Conservation (phyloP, 1,284 basidiomycete genomes). For the Sporisorium iseilematis-ciliati region DNA sequence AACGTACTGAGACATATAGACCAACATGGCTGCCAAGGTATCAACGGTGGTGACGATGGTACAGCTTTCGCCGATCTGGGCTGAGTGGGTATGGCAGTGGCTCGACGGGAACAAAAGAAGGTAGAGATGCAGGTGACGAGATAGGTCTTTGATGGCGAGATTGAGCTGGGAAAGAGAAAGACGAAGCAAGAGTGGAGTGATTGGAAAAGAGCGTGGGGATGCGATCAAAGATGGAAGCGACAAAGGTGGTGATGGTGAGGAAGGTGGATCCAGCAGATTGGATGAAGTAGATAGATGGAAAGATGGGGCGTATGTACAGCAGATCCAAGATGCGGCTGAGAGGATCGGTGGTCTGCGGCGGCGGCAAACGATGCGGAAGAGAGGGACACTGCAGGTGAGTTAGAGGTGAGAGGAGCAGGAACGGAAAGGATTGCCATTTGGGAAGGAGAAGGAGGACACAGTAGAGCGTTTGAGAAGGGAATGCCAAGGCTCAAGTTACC, state of each 20-base stretch:
- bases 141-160: no score
- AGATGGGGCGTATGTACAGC: no score
- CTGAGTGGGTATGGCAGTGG: neutral
- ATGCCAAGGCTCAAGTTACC: constrained; percentile 14
- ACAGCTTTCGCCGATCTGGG: neutral
- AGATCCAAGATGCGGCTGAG: constrained; percentile 1
- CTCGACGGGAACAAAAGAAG: neutral
- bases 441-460: no score
- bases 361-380: constrained; percentile 12
- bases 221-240: constrained; percentile 6
- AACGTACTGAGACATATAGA: constrained; percentile 46
- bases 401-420: neutral
- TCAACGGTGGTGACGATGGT: no score
- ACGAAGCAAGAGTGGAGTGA: constrained; percentile 8
- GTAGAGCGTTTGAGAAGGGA: neutral
- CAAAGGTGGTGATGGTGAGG: constrained; percentile 5
- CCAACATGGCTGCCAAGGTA: constrained; percentile 15
- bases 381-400: neutral
- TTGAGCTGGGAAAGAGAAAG: neutral
- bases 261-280: neutral
- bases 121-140: neutral
- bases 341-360: neutral
- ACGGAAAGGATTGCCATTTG: constrained; percentile 2
- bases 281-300: neutral
- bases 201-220: constrained; percentile 9